Conservation (phyloP, 352 stramenopile genomes). For the Pythium guiyangense region DNA sequence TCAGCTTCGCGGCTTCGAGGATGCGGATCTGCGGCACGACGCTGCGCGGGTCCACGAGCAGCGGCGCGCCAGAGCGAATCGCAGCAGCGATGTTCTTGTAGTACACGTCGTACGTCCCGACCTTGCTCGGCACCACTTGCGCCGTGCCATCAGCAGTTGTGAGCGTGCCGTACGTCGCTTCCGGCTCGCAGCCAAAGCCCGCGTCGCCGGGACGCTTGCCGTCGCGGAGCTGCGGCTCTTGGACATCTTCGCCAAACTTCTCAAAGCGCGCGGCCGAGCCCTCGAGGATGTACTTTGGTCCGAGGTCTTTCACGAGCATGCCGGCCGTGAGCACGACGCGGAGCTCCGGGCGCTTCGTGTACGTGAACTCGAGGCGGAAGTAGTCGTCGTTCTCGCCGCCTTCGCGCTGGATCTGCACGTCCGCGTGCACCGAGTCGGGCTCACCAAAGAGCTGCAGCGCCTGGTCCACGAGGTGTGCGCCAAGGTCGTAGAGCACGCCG, state of each 20-base stretch:
- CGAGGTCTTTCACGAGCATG: slow-evolving; percentile 56
- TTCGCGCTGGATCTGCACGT: slow-evolving; percentile 74
- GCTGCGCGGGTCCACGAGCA: slow-evolving; percentile 47
- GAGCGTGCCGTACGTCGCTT: slow-evolving; percentile 41
- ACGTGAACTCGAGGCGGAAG: slow-evolving; percentile 70
- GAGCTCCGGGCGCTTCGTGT: slow-evolving; percentile 31
- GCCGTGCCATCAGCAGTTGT: slow-evolving; percentile 17
- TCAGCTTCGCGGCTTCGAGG: slow-evolving; percentile 63
- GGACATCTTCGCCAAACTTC: slow-evolving; percentile 65
- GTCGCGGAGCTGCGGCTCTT: slow-evolving; percentile 54
- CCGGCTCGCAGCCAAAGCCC: slow-evolving; percentile 46
- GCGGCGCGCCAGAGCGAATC: slow-evolving; percentile 35
- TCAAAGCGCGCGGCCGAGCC: slow-evolving; percentile 44
- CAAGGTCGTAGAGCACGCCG: slow-evolving; percentile 69
- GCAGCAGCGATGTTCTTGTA: slow-evolving; percentile 69
- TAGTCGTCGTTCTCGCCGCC: slow-evolving; percentile 65
- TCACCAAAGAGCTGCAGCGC: slow-evolving; percentile 59
- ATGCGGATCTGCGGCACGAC: slow-evolving; percentile 69
- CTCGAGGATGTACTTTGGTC: slow-evolving; percentile 65
- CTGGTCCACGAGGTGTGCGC: slow-evolving; percentile 64
- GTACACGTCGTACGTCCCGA: slow-evolving; percentile 56
- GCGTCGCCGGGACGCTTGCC: slow-evolving; percentile 45
- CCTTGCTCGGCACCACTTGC: slow-evolving; percentile 31
- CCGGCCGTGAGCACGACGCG: slow-evolving; percentile 61
- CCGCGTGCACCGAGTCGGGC: slow-evolving; percentile 37